Percentiles rank a stretch among this genome's conserved stretches.
Conservation (phyloP, 2,329 filamentous ascomycete genomes). For the Xylariales sp. region DNA sequence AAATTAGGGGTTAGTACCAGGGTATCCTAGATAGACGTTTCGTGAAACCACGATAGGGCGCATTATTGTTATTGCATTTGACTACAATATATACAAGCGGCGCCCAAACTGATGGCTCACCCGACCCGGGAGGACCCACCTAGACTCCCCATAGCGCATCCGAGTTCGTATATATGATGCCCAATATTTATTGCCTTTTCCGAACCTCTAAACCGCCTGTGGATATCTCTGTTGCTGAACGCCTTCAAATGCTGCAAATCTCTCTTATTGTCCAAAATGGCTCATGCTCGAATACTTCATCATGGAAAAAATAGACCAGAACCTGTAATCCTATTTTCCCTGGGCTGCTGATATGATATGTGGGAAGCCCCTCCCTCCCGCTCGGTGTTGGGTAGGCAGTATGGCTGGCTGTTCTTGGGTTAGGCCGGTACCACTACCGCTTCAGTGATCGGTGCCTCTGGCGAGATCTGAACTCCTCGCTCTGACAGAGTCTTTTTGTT, state of each 20-base stretch:
- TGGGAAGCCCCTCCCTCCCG: too few species aligned
- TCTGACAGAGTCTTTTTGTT: constrained; percentile 49
- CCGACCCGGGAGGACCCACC: background rate
- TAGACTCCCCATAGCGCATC: constrained; percentile 4
- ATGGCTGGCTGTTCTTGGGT: background rate
- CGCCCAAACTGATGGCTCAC: background rate
- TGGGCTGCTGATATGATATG: too few species aligned
- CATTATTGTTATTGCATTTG: background rate
- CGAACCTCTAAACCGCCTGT: constrained; percentile 20
- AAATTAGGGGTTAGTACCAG: background rate
- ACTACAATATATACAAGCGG: constrained; percentile 20
- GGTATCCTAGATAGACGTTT: background rate
- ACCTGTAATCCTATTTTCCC: too few species aligned
- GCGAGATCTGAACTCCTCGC: constrained; percentile 44
- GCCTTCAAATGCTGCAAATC: constrained; percentile 44
- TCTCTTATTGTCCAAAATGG: background rate
- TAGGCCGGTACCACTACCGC: constrained; percentile 35
- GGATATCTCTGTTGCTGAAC: constrained; percentile 36
- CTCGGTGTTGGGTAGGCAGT: background rate
- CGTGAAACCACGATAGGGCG: background rate
- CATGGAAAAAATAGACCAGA: too few species aligned
- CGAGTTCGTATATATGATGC: constrained; percentile 13
- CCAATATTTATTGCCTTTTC: constrained; percentile 12
- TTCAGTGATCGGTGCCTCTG: constrained; percentile 35
- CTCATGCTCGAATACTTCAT: too few species aligned